Evolutionary conservation across 1,139 yeast genomes (phyloP).

Genomic region (Candida sp.): DNA sequence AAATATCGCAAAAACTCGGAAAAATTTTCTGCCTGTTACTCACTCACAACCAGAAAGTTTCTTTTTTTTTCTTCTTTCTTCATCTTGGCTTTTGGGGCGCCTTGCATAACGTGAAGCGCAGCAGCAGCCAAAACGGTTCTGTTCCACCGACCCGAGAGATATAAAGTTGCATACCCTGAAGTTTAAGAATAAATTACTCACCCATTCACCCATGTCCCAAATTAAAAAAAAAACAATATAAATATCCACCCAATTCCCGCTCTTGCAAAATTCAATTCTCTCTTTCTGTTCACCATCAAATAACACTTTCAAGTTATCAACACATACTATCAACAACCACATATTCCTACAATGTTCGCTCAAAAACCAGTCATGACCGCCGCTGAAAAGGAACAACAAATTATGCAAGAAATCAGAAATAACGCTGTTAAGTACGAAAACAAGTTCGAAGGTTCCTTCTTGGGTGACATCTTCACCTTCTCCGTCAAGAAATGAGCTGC

Average conservation of each 20-base stretch:
- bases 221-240: no score
- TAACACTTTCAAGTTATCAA: background rate
- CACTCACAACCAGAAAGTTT: background rate
- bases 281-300: background rate
- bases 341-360: slow-evolving; percentile 15
- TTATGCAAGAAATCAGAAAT: slow-evolving; percentile 52
- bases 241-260: background rate
- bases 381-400: slow-evolving; percentile 52
- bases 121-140: background rate
- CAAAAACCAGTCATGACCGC: slow-evolving; percentile 32
- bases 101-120: background rate
- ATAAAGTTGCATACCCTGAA: background rate
- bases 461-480: slow-evolving; percentile 49
- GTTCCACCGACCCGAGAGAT: slow-evolving; percentile 1
- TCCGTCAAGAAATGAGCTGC: slow-evolving; percentile 20
- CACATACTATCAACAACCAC: background rate
- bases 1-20: slow-evolving; percentile 3
- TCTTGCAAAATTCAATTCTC: background rate
- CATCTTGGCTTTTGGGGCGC: background rate
- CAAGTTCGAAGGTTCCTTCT: slow-evolving; percentile 47
- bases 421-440: slow-evolving; percentile 38
- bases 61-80: background rate
- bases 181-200: background rate
- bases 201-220: no score
- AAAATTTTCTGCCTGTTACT: background rate